A percentile compares a stretch with the other conserved stretches of the same genome.
Conservation (phyloP, 306 rosid species). For the Cucumis melo region DNA sequence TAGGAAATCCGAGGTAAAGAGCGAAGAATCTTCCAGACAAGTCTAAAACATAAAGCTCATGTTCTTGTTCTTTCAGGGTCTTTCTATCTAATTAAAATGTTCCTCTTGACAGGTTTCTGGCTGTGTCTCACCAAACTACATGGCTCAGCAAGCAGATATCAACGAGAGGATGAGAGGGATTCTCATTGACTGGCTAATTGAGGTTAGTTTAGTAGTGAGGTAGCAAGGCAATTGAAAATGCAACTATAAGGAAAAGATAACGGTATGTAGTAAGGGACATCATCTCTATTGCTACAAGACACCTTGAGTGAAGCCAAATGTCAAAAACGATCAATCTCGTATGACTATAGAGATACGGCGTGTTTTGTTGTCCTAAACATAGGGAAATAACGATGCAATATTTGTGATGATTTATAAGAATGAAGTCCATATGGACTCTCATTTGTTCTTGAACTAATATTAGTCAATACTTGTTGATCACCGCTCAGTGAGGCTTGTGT, state of each 20-base stretch:
- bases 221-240: not conserved
- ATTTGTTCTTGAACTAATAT: not conserved
- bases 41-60: not conserved
- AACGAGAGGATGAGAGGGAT: constrained; percentile 53
- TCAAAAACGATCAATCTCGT: too few relatives aligned
- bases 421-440: too few relatives aligned
- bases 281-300: too few relatives aligned
- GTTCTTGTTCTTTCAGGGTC: not conserved
- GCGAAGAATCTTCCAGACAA: not conserved
- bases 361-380: too few relatives aligned
- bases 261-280: too few relatives aligned
- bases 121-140: constrained; percentile 26
- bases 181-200: constrained; percentile 50
- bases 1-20: constrained; percentile 35
- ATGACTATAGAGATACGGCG: too few relatives aligned
- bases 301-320: too few relatives aligned
- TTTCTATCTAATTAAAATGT: not conserved
- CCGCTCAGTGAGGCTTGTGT: not conserved
- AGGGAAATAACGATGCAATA: not conserved
- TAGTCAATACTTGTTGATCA: not conserved
- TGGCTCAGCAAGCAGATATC: constrained; percentile 37
- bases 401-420: not conserved
- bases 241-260: too few relatives aligned
- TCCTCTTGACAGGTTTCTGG: constrained; percentile 20
- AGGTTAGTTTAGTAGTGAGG: constrained; percentile 16